Percentiles rank a stretch among this genome's conserved stretches.
Conservation (phyloP, 2,329 filamentous ascomycete species). For the Teratosphaeria zuluensis region DNA sequence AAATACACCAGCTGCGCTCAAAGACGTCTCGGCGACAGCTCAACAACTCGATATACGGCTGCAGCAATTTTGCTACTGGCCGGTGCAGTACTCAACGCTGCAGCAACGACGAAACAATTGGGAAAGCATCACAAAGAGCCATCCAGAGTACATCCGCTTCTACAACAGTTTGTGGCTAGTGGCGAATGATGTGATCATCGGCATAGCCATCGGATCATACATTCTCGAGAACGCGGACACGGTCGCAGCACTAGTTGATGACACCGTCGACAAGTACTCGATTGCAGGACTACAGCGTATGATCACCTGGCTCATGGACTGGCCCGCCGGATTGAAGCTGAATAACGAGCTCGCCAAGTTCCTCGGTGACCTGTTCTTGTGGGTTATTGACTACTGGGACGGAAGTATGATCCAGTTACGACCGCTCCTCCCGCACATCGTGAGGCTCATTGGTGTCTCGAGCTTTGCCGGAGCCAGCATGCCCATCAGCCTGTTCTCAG, state of each 20-base stretch:
- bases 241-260: conserved; percentile 71
- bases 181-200: conserved; percentile 96
- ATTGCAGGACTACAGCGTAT: conserved; percentile 79
- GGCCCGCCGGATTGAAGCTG: conserved; percentile 87
- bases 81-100: conserved; percentile 86
- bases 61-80: conserved; percentile 98
- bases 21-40: conserved; percentile 91
- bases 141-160: conserved; percentile 96
- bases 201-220: conserved; percentile 89
- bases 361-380: conserved; percentile 87
- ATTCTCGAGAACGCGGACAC: conserved; percentile 89
- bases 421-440: conserved; percentile 72
- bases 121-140: conserved; percentile 89
- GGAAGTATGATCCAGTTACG: conserved; percentile 68
- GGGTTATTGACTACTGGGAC: conserved; percentile 98
- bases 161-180: conserved; percentile 99
- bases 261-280: conserved; percentile 68
- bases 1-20: conserved; percentile 65
- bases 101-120: conserved; percentile 84
- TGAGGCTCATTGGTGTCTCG: conserved; percentile 88
- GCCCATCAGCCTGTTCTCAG: conserved; percentile 91
- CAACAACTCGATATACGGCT: conserved; percentile 95
- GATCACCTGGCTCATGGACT: conserved; percentile 92
- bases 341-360: conserved; percentile 92
- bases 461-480: conserved; percentile 94